These are phyloP conservation scores for Mycosphaerelloides madeirae DNA, from an alignment of 2,329 filamentous ascomycete species.

Conservation along the genomic window DNA sequence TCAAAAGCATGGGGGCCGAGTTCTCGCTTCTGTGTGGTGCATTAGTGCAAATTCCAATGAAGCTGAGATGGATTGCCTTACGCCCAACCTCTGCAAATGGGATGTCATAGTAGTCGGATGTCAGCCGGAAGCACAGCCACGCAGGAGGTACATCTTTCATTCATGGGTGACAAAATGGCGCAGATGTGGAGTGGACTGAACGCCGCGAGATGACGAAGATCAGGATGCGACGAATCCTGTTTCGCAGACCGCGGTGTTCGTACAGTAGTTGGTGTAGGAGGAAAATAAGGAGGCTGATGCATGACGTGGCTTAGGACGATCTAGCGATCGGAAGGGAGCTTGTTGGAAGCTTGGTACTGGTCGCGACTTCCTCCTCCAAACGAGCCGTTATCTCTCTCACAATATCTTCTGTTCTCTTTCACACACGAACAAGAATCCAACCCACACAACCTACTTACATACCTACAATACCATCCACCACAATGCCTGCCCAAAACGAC, in stretches of 20 bases:
- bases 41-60: background rate
- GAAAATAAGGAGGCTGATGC: no score
- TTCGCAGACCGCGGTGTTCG: no score
- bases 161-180: no score
- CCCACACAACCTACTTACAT: background rate
- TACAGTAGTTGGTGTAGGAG: no score
- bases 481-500: constrained; percentile 17
- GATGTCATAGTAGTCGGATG: background rate
- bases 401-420: background rate
- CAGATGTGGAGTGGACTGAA: no score
- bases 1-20: constrained; percentile 44
- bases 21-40: constrained; percentile 35
- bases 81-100: constrained; percentile 7
- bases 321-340: no score
- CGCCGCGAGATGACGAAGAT: no score
- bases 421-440: background rate
- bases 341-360: no score
- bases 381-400: background rate
- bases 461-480: background rate
- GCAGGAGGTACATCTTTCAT: background rate
- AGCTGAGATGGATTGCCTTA: background rate
- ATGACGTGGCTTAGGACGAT: no score
- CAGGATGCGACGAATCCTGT: no score
- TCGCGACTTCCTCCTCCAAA: background rate
- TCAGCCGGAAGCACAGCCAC: no score